Evolutionary conservation across 108 stramenopile species (phyloP).

Genomic region (Epithemia pelagica): DNA sequence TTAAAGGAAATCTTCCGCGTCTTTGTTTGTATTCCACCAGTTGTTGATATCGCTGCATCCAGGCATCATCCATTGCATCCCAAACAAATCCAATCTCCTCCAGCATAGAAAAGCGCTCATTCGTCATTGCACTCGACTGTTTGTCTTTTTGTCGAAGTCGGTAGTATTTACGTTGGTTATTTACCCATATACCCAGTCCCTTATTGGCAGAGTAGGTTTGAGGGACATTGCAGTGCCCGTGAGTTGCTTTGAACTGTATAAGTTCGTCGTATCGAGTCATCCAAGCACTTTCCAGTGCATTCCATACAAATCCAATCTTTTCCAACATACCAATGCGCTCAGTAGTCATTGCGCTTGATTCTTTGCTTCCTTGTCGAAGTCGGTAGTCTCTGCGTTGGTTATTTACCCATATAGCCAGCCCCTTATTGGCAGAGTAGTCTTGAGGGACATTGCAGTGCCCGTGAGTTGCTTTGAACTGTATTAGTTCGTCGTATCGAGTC

Average conservation of each 20-base stretch:
- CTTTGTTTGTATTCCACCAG: conserved; percentile 35
- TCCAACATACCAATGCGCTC: conserved; percentile 38
- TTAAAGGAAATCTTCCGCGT: too few relatives aligned
- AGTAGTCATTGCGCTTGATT: conserved; percentile 19
- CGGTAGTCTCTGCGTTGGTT: conserved; percentile 39
- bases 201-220: conserved; percentile 30
- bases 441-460: conserved; percentile 38
- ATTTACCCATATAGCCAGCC: conserved; percentile 35
- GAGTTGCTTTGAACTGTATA: conserved; percentile 28
- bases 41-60: conserved; percentile 42
- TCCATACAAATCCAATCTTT: conserved; percentile 45
- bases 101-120: conserved; percentile 28
- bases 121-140: conserved; percentile 18
- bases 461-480: conserved; percentile 11
- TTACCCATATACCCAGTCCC: conserved; percentile 49
- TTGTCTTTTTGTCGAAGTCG: conserved; percentile 14
- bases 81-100: conserved; percentile 42
- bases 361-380: conserved; percentile 3
- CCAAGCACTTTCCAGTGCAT: conserved; percentile 17
- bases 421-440: conserved; percentile 9
- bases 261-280: conserved; percentile 38
- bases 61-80: conserved; percentile 37
- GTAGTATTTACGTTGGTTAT: conserved; percentile 49
- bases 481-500: conserved; percentile 25
- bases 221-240: conserved; percentile 47